These are phyloP conservation scores for Peribolospora baueri DNA, from an alignment of 768 basidiomycete genomes.

Conservation along the genomic window DNA sequence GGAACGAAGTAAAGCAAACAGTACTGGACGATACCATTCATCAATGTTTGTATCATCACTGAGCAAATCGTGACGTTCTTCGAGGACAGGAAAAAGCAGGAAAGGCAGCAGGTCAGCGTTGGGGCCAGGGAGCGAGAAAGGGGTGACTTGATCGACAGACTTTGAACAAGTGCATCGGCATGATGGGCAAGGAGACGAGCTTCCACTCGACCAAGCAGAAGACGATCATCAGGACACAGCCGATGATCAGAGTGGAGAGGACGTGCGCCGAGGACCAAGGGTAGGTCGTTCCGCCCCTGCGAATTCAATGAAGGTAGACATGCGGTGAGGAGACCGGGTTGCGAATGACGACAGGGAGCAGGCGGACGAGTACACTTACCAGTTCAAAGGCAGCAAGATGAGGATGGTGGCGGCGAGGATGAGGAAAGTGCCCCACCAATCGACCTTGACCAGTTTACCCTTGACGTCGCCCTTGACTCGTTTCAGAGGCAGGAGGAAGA, in stretches of 20 bases:
- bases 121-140: too few species aligned
- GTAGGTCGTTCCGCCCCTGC: conserved; percentile 52
- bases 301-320: conserved; percentile 33
- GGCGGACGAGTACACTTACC: conserved; percentile 1
- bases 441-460: conserved; percentile 17
- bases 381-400: conserved; percentile 19
- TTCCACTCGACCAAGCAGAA: conserved; percentile 56
- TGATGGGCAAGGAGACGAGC: conserved; percentile 41
- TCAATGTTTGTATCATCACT: conserved; percentile 3
- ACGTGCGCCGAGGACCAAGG: conserved; percentile 47
- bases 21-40: conserved; percentile 1
- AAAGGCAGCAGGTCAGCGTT: too few species aligned
- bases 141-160: too few species aligned
- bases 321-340: neutral
- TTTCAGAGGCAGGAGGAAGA: conserved; percentile 10
- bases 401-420: conserved; percentile 19
- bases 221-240: conserved; percentile 28
- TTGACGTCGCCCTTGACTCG: conserved; percentile 7
- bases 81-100: too few species aligned
- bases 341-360: neutral
- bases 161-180: conserved; percentile 23
- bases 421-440: conserved; percentile 18
- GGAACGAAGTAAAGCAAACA: conserved; percentile 35
- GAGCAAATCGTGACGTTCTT: conserved; percentile 1
- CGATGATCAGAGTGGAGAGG: conserved; percentile 33